phyloP scores from a whole-genome alignment of 305 asterid species.

The Fraxinus greggii region DNA sequence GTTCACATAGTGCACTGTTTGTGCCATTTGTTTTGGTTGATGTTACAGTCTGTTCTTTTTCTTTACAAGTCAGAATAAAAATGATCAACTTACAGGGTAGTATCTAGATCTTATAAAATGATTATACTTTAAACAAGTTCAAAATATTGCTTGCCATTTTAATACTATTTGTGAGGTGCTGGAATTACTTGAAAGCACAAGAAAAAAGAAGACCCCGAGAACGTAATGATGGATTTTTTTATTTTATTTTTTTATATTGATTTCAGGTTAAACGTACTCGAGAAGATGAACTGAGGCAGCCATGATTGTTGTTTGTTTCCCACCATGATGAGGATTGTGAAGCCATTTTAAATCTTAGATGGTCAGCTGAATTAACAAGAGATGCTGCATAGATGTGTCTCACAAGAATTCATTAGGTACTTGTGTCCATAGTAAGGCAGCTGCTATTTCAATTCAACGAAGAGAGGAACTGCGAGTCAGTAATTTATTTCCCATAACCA shows the following conservation, averaged over 20 bases:
- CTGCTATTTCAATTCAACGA: background rate
- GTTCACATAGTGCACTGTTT: background rate
- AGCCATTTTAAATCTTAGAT: constrained; percentile 18
- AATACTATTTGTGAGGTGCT: background rate
- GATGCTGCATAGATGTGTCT: constrained; percentile 17
- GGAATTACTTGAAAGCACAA: background rate
- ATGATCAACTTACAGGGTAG: background rate
- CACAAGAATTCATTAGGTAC: background rate
- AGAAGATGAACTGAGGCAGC: constrained; percentile 17
- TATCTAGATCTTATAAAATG: background rate
- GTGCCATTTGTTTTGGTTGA: background rate
- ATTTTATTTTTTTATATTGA: background rate
- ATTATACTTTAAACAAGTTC: background rate
- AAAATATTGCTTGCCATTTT: background rate
- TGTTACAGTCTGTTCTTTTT: background rate
- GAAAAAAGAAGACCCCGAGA: background rate
- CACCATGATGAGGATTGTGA: constrained; percentile 23
- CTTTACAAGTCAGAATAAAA: background rate
- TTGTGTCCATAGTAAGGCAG: background rate
- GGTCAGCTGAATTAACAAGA: constrained; percentile 3
- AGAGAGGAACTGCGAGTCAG: constrained; percentile 11
- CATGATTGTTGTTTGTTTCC: constrained; percentile 28
- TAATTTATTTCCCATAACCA: background rate
- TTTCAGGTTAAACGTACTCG: constrained; percentile 33
- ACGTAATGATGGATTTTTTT: background rate